These are phyloP conservation scores for Solanum clarkiae DNA, from an alignment of 257 asterid species.

Conservation along the genomic window DNA sequence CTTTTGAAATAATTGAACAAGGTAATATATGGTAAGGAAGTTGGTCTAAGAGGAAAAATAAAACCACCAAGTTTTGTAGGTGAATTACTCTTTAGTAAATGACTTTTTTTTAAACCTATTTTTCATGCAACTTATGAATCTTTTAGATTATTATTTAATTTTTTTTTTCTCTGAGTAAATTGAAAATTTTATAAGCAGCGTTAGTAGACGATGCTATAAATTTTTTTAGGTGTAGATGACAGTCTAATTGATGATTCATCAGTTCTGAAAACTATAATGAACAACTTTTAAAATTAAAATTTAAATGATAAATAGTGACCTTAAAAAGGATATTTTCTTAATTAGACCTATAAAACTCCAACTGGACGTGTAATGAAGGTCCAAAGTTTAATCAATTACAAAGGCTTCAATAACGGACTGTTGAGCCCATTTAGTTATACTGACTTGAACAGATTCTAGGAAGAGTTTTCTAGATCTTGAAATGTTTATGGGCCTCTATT, in stretches of 20 bases:
- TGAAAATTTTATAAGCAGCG: neutral
- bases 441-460: neutral
- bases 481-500: neutral
- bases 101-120: neutral
- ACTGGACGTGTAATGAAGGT: neutral
- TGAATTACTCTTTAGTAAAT: neutral
- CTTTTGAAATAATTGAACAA: neutral
- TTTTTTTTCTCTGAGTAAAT: neutral
- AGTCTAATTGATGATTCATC: neutral
- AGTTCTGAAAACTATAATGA: neutral
- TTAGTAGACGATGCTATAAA: neutral
- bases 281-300: neutral
- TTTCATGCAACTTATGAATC: neutral
- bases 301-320: neutral
- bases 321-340: neutral
- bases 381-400: neutral
- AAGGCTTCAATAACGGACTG: neutral
- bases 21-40: neutral
- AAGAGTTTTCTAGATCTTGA: neutral
- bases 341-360: neutral
- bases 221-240: neutral
- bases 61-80: neutral
- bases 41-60: neutral
- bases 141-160: fast-evolving
- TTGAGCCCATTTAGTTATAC: neutral